Evolutionary conservation across 352 stramenopile genomes (phyloP).

Genomic region (Phytophthora ohioensis): DNA sequence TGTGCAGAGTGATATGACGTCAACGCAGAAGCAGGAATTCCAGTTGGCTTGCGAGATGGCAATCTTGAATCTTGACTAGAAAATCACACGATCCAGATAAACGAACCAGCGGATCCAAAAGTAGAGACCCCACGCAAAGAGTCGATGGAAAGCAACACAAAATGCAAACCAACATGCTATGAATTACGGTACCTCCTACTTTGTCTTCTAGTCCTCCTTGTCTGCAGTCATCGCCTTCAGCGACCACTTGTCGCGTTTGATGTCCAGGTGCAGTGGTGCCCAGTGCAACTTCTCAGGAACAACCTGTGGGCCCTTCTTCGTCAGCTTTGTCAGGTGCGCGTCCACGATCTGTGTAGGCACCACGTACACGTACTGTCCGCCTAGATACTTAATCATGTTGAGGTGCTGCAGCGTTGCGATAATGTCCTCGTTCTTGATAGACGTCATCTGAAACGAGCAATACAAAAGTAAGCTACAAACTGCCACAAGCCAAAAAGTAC

Average conservation of each 20-base stretch:
- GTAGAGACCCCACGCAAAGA: background rate
- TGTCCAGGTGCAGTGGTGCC: slow-evolving; percentile 83
- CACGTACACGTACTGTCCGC: slow-evolving; percentile 98
- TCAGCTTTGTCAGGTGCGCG: slow-evolving; percentile 79
- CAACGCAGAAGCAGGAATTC: slow-evolving; percentile 62
- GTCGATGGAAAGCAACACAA: slow-evolving; percentile 24
- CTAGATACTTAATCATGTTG: slow-evolving; percentile 99
- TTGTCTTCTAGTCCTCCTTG: slow-evolving; percentile 65
- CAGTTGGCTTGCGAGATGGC: slow-evolving; percentile 47
- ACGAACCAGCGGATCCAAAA: background rate
- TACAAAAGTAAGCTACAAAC: background rate
- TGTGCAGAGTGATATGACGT: slow-evolving; percentile 74
- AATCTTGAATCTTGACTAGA: background rate
- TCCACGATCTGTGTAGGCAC: slow-evolving; percentile 94
- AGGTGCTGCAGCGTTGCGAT: slow-evolving; percentile 98
- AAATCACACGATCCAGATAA: no score
- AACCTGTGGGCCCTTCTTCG: slow-evolving; percentile 79
- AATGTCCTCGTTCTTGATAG: slow-evolving; percentile 98
- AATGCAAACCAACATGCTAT: background rate
- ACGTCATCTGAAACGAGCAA: slow-evolving; percentile 59
- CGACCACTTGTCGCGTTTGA: slow-evolving; percentile 90
- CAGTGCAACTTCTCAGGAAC: slow-evolving; percentile 84
- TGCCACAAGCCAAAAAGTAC: background rate
- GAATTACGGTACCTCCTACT: slow-evolving; percentile 23
- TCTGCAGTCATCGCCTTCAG: slow-evolving; percentile 78